phyloP scores from a whole-genome alignment of 2,329 filamentous ascomycete genomes.

The Onygenales sp. region DNA sequence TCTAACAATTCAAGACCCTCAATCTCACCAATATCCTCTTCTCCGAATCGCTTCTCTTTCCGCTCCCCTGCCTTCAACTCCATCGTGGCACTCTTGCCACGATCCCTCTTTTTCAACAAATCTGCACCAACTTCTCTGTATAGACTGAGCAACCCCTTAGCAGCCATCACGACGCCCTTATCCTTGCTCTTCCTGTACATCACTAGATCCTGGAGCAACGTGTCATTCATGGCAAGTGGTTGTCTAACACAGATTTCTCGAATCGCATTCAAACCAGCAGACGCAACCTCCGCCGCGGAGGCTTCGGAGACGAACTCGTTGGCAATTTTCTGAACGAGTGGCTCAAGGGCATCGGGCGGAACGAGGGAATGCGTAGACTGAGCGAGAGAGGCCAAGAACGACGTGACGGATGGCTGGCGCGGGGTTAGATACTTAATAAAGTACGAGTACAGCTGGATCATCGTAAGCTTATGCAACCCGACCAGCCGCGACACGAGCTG shows the following conservation, averaged over 20 bases:
- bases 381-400: constrained; percentile 83
- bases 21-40: constrained; percentile 70
- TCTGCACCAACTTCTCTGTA: constrained; percentile 89
- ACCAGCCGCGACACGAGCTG: constrained; percentile 86
- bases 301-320: constrained; percentile 98
- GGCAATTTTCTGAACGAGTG: constrained; percentile 86
- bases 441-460: constrained; percentile 89
- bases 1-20: constrained; percentile 87
- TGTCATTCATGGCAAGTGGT: constrained; percentile 92
- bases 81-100: constrained; percentile 85
- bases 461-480: constrained; percentile 82
- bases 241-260: constrained; percentile 88
- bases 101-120: constrained; percentile 77
- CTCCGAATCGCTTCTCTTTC: constrained; percentile 70
- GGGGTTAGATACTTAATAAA: constrained; percentile 89
- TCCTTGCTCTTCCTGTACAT: constrained; percentile 97
- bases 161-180: constrained; percentile 98
- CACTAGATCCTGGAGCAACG: constrained; percentile 87
- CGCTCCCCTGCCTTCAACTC: constrained; percentile 65
- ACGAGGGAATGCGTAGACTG: constrained; percentile 87
- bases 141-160: constrained; percentile 78
- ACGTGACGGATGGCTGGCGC: constrained; percentile 80
- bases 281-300: constrained; percentile 78
- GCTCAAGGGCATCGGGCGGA: constrained; percentile 84
- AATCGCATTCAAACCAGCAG: constrained; percentile 88